A percentile compares a stretch with the other conserved stretches of the same genome.
Evolutionary conservation across 108 stramenopile genomes (phyloP).

Genomic region (Ochromonas danica): DNA sequence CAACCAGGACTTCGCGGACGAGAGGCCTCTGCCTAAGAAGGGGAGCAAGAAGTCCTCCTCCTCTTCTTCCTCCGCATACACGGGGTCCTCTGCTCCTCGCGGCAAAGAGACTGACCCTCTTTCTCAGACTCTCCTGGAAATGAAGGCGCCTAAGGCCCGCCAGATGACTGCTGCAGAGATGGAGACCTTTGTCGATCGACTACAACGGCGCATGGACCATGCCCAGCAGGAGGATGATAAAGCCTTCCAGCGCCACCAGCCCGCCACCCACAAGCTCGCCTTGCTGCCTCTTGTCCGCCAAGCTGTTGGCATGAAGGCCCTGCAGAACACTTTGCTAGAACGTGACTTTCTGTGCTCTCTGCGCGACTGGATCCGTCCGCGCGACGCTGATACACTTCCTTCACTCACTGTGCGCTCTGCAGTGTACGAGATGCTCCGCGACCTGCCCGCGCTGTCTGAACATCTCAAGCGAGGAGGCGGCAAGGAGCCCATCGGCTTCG

Average conservation of each 20-base stretch:
- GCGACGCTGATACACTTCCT: neutral
- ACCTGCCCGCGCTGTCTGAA: neutral
- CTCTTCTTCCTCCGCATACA: neutral
- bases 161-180: neutral
- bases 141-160: neutral
- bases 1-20: neutral
- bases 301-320: neutral
- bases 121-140: neutral
- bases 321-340: neutral
- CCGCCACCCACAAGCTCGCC: neutral
- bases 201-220: neutral
- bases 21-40: neutral
- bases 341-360: neutral
- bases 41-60: neutral
- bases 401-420: neutral
- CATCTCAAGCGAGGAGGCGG: neutral
- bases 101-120: neutral
- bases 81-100: too few relatives aligned
- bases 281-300: neutral
- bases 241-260: neutral
- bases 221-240: neutral
- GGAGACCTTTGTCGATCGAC: neutral
- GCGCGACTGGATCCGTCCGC: conserved; percentile 1
- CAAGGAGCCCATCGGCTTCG: neutral
- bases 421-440: neutral